Evolutionary conservation across 352 stramenopile genomes (phyloP), one percentile per base, ranked within the genome.

Genomic region (Pythium vanterpoolii): DNA sequence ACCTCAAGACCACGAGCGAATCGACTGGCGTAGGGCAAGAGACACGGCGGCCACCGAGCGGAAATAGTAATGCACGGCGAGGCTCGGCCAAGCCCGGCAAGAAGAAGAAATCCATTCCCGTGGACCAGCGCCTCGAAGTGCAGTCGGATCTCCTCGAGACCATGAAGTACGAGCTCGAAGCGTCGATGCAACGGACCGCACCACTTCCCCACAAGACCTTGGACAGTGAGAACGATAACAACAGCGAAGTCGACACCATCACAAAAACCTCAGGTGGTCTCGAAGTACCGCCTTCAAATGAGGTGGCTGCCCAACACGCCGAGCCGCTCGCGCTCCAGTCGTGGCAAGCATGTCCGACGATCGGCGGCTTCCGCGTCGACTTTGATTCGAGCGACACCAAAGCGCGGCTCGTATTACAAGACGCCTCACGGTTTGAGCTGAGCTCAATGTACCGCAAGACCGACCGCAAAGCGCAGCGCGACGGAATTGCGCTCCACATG

Each of bases 391-490:
- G 68, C 27, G 79, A 87, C 47, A 89, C 76, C 4, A 93, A 90
- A 56, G 80, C 84, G n/a, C 78, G 83, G 11, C 60, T 94, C 14
- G 58, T 75, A 13, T 34, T 94, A 16, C 84, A 91, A 54, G 84
- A 94, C 51, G 82, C 82, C 13, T 77, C 79, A 21, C 75, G 76
- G 49, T 92, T 94, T 51, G 84, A 89, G 53, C 64, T 94, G 34
- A 91, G 72, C 43, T 79, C 84, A 4, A 94, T 94, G 82, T 94
- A 94, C 74, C 80, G 84, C 51, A 92, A 92, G 64, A 94, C 80
- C 1, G 84, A 94, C 64, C 78, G 77, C 38, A 83, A 81, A 57
- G 84, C 84, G n/a, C 60, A 69, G 31, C 74, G 82, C 50, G 84
- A 94, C 34, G 84, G 84, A 33, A 68, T 94, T 16, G 80, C 84